These are phyloP conservation scores for Gossypium lobatum DNA, from an alignment of 441 rosid genomes.

Conservation along the genomic window DNA sequence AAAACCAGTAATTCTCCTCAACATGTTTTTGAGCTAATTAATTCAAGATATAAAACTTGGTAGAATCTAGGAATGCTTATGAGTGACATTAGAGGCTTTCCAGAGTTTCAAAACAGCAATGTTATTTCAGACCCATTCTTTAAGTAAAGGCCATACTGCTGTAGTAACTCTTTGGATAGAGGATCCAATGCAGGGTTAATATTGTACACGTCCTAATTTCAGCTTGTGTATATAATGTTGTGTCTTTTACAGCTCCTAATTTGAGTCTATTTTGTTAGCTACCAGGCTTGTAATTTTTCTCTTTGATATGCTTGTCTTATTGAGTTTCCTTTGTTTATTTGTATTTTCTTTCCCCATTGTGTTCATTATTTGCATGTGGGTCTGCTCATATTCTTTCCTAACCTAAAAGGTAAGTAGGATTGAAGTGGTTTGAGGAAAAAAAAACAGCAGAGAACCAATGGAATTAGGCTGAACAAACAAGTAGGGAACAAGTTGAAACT, in stretches of 20 bases:
- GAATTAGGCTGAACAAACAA: no score
- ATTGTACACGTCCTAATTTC: background rate
- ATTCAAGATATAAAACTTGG: background rate
- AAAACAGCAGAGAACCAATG: no score
- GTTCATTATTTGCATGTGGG: background rate
- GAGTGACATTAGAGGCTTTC: background rate
- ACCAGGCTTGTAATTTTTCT: background rate
- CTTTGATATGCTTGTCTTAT: background rate
- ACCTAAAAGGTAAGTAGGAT: background rate
- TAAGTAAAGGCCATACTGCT: background rate
- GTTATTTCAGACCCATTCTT: background rate
- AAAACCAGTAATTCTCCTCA: background rate
- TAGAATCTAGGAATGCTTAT: slow-evolving; percentile 2
- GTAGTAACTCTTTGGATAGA: background rate
- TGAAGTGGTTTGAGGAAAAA: no score
- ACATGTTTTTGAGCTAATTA: background rate
- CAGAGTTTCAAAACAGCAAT: background rate
- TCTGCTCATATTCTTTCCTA: background rate
- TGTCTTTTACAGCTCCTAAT: background rate
- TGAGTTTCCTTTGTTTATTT: background rate
- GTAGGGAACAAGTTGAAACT: no score
- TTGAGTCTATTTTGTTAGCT: background rate
- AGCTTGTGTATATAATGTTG: background rate
- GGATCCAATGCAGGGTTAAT: background rate
- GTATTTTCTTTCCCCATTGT: background rate